Evolutionary conservation across 495 filamentous ascomycete genomes (phyloP).

Genomic region (Endocarpon pusillum): DNA sequence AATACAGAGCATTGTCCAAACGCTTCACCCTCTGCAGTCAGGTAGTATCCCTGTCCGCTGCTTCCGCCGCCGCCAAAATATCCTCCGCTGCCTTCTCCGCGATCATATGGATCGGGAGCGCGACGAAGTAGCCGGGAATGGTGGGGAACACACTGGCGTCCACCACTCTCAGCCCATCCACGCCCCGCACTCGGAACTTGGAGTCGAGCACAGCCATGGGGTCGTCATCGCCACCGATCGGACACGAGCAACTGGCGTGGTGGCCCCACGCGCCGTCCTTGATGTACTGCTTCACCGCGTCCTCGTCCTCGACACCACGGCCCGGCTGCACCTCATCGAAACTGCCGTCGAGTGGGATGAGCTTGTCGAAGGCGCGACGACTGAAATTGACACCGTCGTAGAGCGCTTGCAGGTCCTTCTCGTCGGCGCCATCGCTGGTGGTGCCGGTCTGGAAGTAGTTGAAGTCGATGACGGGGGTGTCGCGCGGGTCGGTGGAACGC

Average conservation of each 20-base stretch:
- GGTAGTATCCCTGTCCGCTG: too few relatives aligned
- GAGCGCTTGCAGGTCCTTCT: conserved; percentile 29
- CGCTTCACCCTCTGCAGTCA: too few relatives aligned
- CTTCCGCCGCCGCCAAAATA: too few relatives aligned
- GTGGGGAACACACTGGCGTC: conserved; percentile 41
- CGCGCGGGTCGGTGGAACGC: conserved; percentile 31
- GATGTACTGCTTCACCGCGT: conserved; percentile 28
- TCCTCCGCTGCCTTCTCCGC: conserved; percentile 46
- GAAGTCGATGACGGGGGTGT: conserved; percentile 37
- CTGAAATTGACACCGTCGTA: conserved; percentile 28
- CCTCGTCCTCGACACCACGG: conserved; percentile 17
- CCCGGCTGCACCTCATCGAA: conserved; percentile 35
- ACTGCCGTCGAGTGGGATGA: conserved; percentile 16
- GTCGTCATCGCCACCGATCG: conserved; percentile 39
- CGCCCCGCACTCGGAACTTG: conserved; percentile 38
- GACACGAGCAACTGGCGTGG: conserved; percentile 38
- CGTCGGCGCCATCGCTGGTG: conserved; percentile 18
- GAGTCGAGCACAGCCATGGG: conserved; percentile 39
- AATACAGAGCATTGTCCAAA: too few relatives aligned
- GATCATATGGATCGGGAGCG: conserved; percentile 42
- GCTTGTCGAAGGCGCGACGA: conserved; percentile 20
- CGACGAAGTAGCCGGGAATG: conserved; percentile 45
- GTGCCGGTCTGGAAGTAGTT: conserved; percentile 33
- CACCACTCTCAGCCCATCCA: conserved; percentile 40
- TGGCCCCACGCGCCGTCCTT: conserved; percentile 39